phyloP scores from a whole-genome alignment of 2,329 filamentous ascomycete genomes.

The Monosporascus sp. region DNA sequence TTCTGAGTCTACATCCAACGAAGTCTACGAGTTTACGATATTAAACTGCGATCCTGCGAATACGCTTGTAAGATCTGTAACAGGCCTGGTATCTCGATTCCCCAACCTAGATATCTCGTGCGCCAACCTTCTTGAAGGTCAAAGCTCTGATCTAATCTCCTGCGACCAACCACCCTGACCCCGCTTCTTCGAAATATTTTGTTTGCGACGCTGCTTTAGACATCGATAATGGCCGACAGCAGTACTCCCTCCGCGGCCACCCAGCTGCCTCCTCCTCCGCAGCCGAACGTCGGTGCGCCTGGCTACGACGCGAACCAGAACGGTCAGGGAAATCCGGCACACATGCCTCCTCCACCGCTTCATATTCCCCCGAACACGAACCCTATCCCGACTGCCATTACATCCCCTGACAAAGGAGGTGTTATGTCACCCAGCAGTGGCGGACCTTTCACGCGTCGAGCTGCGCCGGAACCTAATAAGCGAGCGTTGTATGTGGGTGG shows the following conservation, averaged over 20 bases:
- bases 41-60: neutral
- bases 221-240: slow-evolving; percentile 69
- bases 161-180: slow-evolving; percentile 4
- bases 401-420: slow-evolving; percentile 63
- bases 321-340: slow-evolving; percentile 61
- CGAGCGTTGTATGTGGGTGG: slow-evolving; percentile 93
- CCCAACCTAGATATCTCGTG: neutral
- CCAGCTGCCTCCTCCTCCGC: slow-evolving; percentile 65
- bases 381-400: slow-evolving; percentile 87
- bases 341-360: slow-evolving; percentile 87
- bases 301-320: slow-evolving; percentile 75
- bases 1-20: neutral
- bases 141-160: slow-evolving; percentile 3
- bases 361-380: slow-evolving; percentile 97
- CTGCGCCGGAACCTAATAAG: slow-evolving; percentile 97
- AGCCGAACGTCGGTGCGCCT: slow-evolving; percentile 64
- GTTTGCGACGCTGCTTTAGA: slow-evolving; percentile 10
- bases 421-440: slow-evolving; percentile 83
- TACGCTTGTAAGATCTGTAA: neutral
- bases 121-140: neutral
- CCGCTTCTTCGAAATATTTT: neutral
- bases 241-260: slow-evolving; percentile 55
- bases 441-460: slow-evolving; percentile 77
- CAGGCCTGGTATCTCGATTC: neutral
- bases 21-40: neutral